Evolutionary conservation across 2,329 filamentous ascomycete genomes (phyloP).

Genomic region (Colletotrichum camelliae): DNA sequence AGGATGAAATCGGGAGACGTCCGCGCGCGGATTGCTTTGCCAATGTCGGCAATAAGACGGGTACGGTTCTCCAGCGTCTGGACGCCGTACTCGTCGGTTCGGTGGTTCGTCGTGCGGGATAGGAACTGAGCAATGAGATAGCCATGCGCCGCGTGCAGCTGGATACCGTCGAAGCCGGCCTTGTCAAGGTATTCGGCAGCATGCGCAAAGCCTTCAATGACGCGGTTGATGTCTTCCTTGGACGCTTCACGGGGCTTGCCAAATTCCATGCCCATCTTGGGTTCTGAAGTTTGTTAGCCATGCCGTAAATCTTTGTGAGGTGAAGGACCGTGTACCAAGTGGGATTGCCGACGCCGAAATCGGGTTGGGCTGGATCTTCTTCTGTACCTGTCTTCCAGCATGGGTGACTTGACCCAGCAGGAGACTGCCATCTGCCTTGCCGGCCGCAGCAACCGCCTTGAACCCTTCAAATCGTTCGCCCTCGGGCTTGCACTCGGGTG

Average conservation of each 20-base stretch:
- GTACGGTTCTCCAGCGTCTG: slow-evolving; percentile 46
- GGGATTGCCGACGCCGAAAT: slow-evolving; percentile 47
- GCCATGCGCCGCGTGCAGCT: slow-evolving; percentile 60
- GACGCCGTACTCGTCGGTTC: slow-evolving; percentile 56
- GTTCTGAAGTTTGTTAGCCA: not conserved
- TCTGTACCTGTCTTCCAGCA: slow-evolving; percentile 60
- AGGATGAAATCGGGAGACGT: slow-evolving; percentile 44
- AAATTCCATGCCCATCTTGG: slow-evolving; percentile 33
- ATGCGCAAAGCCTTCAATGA: slow-evolving; percentile 68
- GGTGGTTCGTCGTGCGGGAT: slow-evolving; percentile 50
- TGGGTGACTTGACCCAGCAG: slow-evolving; percentile 68
- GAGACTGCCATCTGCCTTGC: slow-evolving; percentile 64
- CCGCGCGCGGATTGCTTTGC: slow-evolving; percentile 34
- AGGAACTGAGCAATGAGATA: slow-evolving; percentile 61
- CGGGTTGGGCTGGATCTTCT: slow-evolving; percentile 36
- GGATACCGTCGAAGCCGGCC: slow-evolving; percentile 62
- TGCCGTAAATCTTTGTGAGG: too few relatives aligned
- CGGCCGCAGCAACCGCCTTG: slow-evolving; percentile 56
- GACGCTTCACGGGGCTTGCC: slow-evolving; percentile 59
- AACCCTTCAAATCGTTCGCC: slow-evolving; percentile 68
- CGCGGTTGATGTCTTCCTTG: slow-evolving; percentile 56
- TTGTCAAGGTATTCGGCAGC: slow-evolving; percentile 66
- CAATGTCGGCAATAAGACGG: slow-evolving; percentile 50
- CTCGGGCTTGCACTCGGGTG: slow-evolving; percentile 51
- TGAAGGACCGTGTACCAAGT: slow-evolving; percentile 24